Percentiles rank a stretch among this genome's conserved stretches.
Conservation (phyloP, 345 rosid species). For the Ailanthus altissimus region DNA sequence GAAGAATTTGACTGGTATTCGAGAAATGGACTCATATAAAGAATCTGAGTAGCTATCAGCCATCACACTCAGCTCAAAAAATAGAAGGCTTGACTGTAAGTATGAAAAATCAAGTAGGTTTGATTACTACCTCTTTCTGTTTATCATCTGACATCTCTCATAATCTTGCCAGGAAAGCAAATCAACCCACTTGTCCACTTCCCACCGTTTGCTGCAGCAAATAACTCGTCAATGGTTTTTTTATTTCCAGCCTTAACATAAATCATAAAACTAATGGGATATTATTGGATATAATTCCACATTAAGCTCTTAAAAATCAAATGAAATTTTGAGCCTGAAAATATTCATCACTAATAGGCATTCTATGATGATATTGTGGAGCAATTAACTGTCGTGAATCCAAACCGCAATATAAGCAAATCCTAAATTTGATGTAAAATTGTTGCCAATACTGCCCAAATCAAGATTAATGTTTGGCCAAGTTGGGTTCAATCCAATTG, state of each 20-base stretch:
- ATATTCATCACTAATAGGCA: background rate
- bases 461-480: constrained; percentile 18
- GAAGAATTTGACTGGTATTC: background rate
- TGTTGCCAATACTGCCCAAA: background rate
- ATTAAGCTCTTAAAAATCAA: background rate
- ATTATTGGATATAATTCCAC: background rate
- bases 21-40: background rate
- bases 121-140: background rate
- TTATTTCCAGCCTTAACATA: background rate
- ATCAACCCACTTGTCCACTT: background rate
- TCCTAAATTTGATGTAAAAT: constrained; percentile 6
- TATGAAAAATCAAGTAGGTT: background rate
- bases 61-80: background rate
- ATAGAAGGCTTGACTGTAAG: background rate
- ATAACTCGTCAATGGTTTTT: background rate
- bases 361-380: background rate
- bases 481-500: constrained; percentile 13
- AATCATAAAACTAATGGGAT: background rate
- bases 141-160: background rate
- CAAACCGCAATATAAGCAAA: background rate
- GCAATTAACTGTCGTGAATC: background rate
- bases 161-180: background rate
- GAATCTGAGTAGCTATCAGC: background rate
- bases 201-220: background rate
- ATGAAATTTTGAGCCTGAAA: background rate